Evolutionary conservation across 306 rosid genomes (phyloP).

Genomic region (Castanea sativa): DNA sequence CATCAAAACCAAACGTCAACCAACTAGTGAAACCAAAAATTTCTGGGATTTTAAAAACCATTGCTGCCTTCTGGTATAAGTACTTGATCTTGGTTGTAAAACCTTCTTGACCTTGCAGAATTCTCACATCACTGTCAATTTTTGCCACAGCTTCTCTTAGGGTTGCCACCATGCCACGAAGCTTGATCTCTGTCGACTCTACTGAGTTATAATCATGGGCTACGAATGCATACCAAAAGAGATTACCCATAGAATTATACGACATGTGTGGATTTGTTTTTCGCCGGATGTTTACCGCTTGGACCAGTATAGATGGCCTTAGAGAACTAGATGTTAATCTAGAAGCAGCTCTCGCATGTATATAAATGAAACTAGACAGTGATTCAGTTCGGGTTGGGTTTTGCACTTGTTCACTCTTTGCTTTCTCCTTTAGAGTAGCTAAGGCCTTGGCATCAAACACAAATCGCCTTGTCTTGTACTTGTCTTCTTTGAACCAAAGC

Average conservation of each 20-base stretch:
- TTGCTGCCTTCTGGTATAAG: slow-evolving; percentile 16
- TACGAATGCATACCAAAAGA: slow-evolving; percentile 4
- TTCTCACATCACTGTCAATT: neutral
- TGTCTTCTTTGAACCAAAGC: slow-evolving; percentile 29
- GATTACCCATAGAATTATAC: neutral
- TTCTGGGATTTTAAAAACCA: slow-evolving; percentile 18
- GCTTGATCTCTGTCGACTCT: neutral
- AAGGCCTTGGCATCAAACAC: slow-evolving; percentile 33
- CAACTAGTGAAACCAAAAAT: slow-evolving; percentile 40
- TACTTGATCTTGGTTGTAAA: slow-evolving; percentile 31
- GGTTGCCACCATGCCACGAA: neutral
- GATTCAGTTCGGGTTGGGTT: slow-evolving; percentile 39
- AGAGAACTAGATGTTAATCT: neutral
- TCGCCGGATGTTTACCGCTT: neutral
- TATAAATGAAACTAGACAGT: slow-evolving; percentile 39
- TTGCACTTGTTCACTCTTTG: slow-evolving; percentile 13
- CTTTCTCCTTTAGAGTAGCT: slow-evolving; percentile 9
- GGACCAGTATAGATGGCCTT: neutral
- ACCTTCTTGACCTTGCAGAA: slow-evolving; percentile 32
- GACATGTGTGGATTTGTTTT: neutral
- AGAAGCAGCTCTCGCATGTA: slow-evolving; percentile 3
- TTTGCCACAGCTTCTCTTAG: neutral
- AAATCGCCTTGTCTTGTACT: slow-evolving; percentile 37
- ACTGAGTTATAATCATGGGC: neutral
- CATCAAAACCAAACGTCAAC: slow-evolving; percentile 31